Conservation (phyloP, 2,329 filamentous ascomycete species). For the Ophiostoma montium region DNA sequence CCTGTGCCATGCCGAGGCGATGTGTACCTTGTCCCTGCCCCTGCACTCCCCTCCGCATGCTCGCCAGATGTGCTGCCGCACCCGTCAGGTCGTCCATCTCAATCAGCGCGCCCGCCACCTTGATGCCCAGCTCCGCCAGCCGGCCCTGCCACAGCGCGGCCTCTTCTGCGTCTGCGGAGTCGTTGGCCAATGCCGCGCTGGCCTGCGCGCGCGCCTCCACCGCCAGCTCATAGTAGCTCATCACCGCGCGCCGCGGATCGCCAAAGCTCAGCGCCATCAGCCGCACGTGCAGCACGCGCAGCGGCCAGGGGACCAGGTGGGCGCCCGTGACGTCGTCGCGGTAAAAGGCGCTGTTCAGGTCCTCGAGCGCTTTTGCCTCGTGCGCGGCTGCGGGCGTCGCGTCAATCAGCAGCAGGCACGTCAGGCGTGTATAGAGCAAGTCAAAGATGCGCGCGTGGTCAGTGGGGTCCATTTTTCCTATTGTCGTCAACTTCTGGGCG, state of each 20-base stretch:
- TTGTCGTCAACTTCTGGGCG: conserved; percentile 43
- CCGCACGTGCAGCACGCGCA: conserved; percentile 70
- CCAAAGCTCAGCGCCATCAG: conserved; percentile 77
- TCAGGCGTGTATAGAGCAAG: conserved; percentile 67
- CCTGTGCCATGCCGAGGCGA: conserved; percentile 33
- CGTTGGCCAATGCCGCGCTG: conserved; percentile 30
- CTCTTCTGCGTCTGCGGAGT: too few species aligned
- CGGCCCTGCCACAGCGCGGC: conserved; percentile 55
- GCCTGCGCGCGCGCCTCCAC: conserved; percentile 57
- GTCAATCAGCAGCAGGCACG: conserved; percentile 68
- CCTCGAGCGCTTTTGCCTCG: conserved; percentile 49
- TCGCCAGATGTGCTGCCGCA: conserved; percentile 58
- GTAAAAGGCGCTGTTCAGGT: conserved; percentile 45
- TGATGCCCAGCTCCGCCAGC: conserved; percentile 59
- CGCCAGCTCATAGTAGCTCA: conserved; percentile 80
- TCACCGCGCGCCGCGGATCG: conserved; percentile 71
- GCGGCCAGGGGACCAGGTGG: conserved; percentile 73
- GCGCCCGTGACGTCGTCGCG: conserved; percentile 34
- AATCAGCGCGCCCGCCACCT: conserved; percentile 51
- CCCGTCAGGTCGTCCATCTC: conserved; percentile 82
- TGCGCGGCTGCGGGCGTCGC: conserved; percentile 55
- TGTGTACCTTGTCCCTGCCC: too few species aligned
- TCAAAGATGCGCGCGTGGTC: conserved; percentile 57
- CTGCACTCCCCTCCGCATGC: too few species aligned
- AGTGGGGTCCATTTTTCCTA: conserved; percentile 29